phyloP scores from a whole-genome alignment of 179 eudicot genomes.

The Corrigiola litoralis region DNA sequence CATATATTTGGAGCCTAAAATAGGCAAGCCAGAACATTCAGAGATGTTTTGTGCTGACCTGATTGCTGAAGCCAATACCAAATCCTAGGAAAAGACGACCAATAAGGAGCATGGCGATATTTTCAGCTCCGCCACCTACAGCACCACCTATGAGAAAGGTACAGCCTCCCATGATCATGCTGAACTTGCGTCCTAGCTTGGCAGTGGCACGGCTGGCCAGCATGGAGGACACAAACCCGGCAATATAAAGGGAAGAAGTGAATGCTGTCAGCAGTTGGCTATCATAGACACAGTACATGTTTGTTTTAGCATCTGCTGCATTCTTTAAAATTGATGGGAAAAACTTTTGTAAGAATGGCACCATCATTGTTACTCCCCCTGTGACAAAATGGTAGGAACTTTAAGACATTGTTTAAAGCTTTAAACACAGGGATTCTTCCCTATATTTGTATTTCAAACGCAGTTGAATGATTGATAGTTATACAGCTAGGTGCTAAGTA shows the following conservation, averaged over 20 bases:
- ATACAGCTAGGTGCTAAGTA: no score
- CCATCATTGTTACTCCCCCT: constrained; percentile 51
- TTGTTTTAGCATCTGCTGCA: constrained; percentile 18
- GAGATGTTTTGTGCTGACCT: no score
- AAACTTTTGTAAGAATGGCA: constrained; percentile 35
- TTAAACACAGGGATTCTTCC: no score
- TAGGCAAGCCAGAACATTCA: no score
- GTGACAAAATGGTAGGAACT: background rate
- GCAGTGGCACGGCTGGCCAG: constrained; percentile 25
- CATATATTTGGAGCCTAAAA: no score
- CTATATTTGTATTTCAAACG: no score
- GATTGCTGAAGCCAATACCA: constrained; percentile 43
- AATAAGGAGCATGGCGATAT: constrained; percentile 34
- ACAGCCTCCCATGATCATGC: constrained; percentile 34
- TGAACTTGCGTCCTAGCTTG: constrained; percentile 30
- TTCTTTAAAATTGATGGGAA: constrained; percentile 29
- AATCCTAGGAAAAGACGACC: constrained; percentile 41
- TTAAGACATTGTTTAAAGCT: no score
- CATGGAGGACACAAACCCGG: constrained; percentile 30
- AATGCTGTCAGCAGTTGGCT: constrained; percentile 35
- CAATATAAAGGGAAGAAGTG: constrained; percentile 46
- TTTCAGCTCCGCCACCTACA: constrained; percentile 27
- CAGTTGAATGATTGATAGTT: no score
- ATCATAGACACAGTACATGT: constrained; percentile 37
- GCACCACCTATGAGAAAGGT: constrained; percentile 36